phyloP scores from a whole-genome alignment of 805 yeast genomes.

The Tetrapisispora pingtungensis region DNA sequence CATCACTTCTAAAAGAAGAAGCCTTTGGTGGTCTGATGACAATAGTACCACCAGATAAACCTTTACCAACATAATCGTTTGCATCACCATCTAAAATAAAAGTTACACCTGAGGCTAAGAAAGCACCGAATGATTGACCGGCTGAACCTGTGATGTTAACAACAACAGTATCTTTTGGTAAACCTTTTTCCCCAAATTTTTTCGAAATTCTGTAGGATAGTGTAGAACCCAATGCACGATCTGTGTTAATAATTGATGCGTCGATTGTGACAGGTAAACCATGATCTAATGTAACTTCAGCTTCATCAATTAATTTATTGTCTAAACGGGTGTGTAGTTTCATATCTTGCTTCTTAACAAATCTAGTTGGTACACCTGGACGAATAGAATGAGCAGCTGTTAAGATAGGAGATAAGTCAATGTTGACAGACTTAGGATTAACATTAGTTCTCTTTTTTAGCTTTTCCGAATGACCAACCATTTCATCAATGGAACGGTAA shows the following conservation, averaged over 20 bases:
- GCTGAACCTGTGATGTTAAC: constrained; percentile 89
- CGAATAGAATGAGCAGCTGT: constrained; percentile 95
- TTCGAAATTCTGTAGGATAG: constrained; percentile 89
- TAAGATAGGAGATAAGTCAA: constrained; percentile 84
- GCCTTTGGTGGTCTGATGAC: constrained; percentile 85
- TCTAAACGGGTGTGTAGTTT: constrained; percentile 86
- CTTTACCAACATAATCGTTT: constrained; percentile 96
- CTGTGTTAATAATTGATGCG: constrained; percentile 89
- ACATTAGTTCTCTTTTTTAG: constrained; percentile 78
- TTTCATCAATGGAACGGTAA: constrained; percentile 90
- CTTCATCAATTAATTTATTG: constrained; percentile 91
- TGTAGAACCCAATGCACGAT: constrained; percentile 92
- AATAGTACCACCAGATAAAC: constrained; percentile 89
- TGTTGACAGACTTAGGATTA: constrained; percentile 80
- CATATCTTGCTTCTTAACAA: constrained; percentile 90
- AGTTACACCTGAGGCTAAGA: constrained; percentile 91
- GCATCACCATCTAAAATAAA: constrained; percentile 95
- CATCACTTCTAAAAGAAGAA: constrained; percentile 84
- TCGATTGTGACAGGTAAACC: constrained; percentile 95
- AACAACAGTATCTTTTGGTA: constrained; percentile 93
- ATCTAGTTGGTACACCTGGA: constrained; percentile 93
- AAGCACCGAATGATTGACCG: constrained; percentile 98
- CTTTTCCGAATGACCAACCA: constrained; percentile 96
- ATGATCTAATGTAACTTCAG: constrained; percentile 88
- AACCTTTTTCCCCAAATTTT: constrained; percentile 82